Base-by-base conservation (phyloP, 2,329 filamentous ascomycete genomes). In the Aspergillus sp. region DNA sequence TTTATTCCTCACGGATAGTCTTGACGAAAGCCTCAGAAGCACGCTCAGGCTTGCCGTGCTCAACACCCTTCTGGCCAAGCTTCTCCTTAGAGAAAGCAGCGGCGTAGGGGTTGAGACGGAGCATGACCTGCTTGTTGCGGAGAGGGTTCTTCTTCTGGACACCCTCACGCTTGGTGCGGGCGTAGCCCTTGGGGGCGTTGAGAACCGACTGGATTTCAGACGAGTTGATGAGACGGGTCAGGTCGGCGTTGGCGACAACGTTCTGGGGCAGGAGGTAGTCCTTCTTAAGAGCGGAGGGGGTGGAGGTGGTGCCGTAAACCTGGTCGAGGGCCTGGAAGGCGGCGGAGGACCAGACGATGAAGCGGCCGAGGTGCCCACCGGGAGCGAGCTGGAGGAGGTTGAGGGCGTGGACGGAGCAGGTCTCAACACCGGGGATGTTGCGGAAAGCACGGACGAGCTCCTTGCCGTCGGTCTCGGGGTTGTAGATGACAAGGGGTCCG, bases 101-200 rank as follows among this genome's bases (percentile, higher is more conserved):
- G 63, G 93, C 91, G 78, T 98, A 98, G 57, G 93, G 93, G 86
- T 98, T 98, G 74, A 98, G 87, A 68, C 93, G 87, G 71, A 98
- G 87, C 76, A 96, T 83, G 62, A 98, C 86, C 83, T 97, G 93
- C 84, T 90, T 95, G 87, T 98, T 98, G 78, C 81, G 82, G 63
- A 98, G 90, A 68, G 93, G 93, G 84, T 98, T 98, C 90, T 97
- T 97, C 90, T 98, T 98, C 84, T 96, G 91, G 62, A 95, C 89
- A 68, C 81, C 77, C 62, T 80, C 77, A 70, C 93, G 88, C 84
- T 96, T 96, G 76, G 90, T 94, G 70, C 84, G 77, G 69, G 89
- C 83, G 63, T 86, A 83, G 65, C 93, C 93, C 82, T 90, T 93
- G 74, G 90, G 89, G 54, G 86, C 89, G 65, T 87, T 85, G 68